Conservation (phyloP, 345 rosid species). For the Dimocarpus longan region DNA sequence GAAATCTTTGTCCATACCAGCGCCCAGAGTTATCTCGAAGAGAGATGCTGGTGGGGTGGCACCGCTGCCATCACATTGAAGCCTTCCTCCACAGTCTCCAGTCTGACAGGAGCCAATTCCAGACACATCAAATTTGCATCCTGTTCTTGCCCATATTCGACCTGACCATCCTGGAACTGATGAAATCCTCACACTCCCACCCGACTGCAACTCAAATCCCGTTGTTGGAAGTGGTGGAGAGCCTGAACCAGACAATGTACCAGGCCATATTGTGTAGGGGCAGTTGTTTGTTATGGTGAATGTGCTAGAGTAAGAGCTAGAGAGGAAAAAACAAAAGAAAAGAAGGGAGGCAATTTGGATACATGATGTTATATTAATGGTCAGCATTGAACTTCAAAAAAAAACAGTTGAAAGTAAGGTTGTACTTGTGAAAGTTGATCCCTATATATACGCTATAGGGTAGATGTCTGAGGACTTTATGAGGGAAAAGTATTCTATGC, state of each 20-base stretch:
- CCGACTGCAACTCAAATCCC: slow-evolving; percentile 65
- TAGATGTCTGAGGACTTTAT: slow-evolving; percentile 28
- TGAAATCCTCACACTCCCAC: slow-evolving; percentile 55
- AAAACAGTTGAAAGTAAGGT: background rate
- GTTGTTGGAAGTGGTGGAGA: slow-evolving; percentile 70
- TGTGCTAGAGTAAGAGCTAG: slow-evolving; percentile 43
- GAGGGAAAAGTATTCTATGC: slow-evolving; percentile 27
- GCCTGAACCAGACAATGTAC: slow-evolving; percentile 81
- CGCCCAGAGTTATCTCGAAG: slow-evolving; percentile 76
- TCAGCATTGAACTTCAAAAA: background rate
- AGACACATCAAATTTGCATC: slow-evolving; percentile 64
- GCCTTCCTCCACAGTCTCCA: slow-evolving; percentile 79
- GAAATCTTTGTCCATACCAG: slow-evolving; percentile 55
- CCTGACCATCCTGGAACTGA: slow-evolving; percentile 85
- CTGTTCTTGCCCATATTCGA: slow-evolving; percentile 88
- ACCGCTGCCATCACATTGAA: slow-evolving; percentile 74
- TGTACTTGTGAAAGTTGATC: background rate
- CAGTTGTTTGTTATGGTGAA: slow-evolving; percentile 73
- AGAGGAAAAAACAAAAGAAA: slow-evolving; percentile 34
- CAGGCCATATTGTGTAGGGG: slow-evolving; percentile 83
- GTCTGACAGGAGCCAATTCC: slow-evolving; percentile 74
- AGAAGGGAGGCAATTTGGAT: slow-evolving; percentile 29
- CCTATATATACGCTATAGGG: slow-evolving; percentile 26
- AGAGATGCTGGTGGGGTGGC: slow-evolving; percentile 85
- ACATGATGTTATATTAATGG: background rate